Evolutionary conservation across 2,329 filamentous ascomycete species (phyloP), one percentile per base, ranked within the genome.

Genomic region (Aureobasidium sp.): DNA sequence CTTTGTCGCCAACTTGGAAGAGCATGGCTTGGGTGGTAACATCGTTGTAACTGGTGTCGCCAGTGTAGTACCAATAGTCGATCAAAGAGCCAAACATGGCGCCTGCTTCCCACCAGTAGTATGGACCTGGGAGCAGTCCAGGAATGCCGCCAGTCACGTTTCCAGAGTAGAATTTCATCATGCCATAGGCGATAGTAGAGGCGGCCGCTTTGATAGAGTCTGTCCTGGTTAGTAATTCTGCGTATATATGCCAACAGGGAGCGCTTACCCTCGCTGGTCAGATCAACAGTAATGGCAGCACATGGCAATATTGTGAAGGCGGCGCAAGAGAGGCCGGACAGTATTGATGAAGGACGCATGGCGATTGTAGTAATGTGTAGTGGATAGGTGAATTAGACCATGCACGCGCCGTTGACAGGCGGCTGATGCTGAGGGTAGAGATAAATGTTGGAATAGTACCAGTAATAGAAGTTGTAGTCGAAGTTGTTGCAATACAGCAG

Each of bases 51-150:
- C 79, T 80, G 3, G 75, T 70, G 71, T 89, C 86, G 62, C 84
- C 85, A 0, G 86, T 89, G 61, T 83, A 80, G 65, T 86, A 82
- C 83, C 85, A 87, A 72, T 90, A 90, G 72, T 89, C 86, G 47
- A 90, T 78, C 67, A 88, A 76, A 0, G 85, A 82, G 65, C 86
- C 84, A 80, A 87, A 88, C 75, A 90, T 74, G 60, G 69, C 72
- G 24, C 72, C 72, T 20, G 83, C 84, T 70, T 89, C 84, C 87
- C 87, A 90, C 87, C 87, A 90, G 78, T 89, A 89, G 71, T 87
- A 87, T 65, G 87, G 87, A 32, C 79, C 72, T 3, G 85, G 84
- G 36, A 92, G 76, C 61, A 81, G 74, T 51, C 82, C 82, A 9
- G 80, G 81, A 24, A 78, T 78, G 9, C 76, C 74, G 17, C 79